Evolutionary conservation across 2,329 filamentous ascomycete genomes (phyloP).

Genomic region (Bipolaris zeicola): DNA sequence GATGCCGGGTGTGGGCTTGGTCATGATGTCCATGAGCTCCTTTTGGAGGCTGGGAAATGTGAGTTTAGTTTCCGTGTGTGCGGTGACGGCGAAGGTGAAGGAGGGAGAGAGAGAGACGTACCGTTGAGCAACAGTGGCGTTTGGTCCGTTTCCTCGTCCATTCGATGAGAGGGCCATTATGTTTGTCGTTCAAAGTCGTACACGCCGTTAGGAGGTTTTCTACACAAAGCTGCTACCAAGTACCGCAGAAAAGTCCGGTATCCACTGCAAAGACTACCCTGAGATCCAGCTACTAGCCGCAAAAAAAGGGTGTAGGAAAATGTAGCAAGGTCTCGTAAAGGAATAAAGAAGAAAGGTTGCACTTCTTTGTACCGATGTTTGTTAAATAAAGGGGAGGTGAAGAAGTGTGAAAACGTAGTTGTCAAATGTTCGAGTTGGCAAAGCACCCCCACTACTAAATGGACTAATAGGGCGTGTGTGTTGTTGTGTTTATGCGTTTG

Average conservation of each 20-base stretch:
- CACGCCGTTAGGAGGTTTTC: neutral
- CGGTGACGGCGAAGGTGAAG: conserved; percentile 6
- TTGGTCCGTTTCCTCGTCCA: conserved; percentile 39
- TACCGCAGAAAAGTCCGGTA: neutral
- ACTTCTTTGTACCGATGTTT: neutral
- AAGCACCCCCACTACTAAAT: neutral
- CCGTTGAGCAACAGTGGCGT: conserved; percentile 56
- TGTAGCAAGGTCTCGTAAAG: neutral
- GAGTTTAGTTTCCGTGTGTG: neutral
- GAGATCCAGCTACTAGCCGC: neutral
- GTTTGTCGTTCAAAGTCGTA: neutral
- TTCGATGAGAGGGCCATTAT: conserved; percentile 37
- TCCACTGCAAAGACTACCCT: neutral
- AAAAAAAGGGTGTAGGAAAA: neutral
- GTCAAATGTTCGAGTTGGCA: neutral
- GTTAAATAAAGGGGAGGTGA: no score
- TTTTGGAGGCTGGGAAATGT: conserved; percentile 76
- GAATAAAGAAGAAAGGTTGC: no score
- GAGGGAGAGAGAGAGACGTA: conserved; percentile 27
- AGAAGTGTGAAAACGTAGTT: neutral
- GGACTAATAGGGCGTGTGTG: conserved; percentile 3
- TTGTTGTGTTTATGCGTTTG: conserved; percentile 20
- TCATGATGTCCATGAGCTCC: conserved; percentile 98
- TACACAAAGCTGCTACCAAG: neutral
- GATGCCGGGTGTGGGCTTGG: conserved; percentile 87